Evolutionary conservation across 148 eudicot species (phyloP).

Genomic region (Cornus florida): DNA sequence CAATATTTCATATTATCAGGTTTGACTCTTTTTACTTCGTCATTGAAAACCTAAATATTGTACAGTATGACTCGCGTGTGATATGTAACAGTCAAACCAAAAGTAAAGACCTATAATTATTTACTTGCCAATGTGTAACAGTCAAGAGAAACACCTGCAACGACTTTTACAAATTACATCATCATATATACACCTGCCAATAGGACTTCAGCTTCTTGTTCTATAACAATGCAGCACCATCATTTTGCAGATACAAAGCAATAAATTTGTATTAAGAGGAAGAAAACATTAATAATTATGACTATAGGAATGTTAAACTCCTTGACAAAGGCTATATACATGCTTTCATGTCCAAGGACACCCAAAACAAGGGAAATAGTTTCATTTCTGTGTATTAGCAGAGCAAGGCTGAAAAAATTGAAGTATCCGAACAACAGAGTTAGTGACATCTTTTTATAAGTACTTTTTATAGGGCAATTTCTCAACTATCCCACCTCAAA

Average conservation of each 20-base stretch:
- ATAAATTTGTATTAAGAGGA: no score
- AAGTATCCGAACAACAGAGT: not conserved
- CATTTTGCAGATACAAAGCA: not conserved
- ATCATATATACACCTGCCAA: not conserved
- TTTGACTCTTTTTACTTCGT: not conserved
- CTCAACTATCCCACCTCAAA: constrained; percentile 2
- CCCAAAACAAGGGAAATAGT: no score
- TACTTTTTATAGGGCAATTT: not conserved
- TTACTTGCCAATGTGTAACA: not conserved
- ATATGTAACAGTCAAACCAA: not conserved
- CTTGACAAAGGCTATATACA: not conserved
- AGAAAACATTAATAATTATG: not conserved
- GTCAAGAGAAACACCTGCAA: not conserved
- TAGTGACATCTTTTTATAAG: not conserved
- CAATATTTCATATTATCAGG: not conserved
- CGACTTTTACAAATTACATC: not conserved
- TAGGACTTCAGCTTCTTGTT: constrained; percentile 6
- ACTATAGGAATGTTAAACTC: not conserved
- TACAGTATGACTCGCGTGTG: not conserved
- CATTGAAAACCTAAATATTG: not conserved
- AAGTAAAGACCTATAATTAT: not conserved
- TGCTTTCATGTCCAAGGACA: not conserved
- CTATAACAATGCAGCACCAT: not conserved
- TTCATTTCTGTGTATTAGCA: no score
- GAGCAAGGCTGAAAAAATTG: not conserved